phyloP scores from a whole-genome alignment of 257 asterid species.

The Avicennia marina region DNA sequence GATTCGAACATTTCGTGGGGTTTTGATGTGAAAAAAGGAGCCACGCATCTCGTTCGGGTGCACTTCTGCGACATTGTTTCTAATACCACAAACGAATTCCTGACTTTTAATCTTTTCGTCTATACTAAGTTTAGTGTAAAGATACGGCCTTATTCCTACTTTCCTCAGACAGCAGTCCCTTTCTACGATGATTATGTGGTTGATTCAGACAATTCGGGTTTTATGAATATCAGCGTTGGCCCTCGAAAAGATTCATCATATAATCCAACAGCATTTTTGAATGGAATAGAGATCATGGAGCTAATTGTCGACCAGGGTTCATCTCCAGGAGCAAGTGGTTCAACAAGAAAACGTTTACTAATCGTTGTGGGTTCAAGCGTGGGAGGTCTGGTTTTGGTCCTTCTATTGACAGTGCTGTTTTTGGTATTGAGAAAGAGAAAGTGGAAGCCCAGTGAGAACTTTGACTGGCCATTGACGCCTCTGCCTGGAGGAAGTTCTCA shows the following conservation, averaged over 20 bases:
- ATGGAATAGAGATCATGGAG: conserved; percentile 71
- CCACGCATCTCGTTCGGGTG: conserved; percentile 32
- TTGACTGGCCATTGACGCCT: conserved; percentile 20
- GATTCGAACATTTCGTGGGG: conserved; percentile 38
- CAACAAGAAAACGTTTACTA: neutral
- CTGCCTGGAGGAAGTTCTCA: conserved; percentile 26
- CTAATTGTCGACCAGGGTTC: neutral
- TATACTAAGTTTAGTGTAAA: neutral
- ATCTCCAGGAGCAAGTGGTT: neutral
- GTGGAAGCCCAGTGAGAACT: conserved; percentile 15
- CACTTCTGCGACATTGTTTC: conserved; percentile 59
- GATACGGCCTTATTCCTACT: neutral
- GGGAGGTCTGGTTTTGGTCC: conserved; percentile 31
- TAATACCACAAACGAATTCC: neutral
- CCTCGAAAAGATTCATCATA: neutral
- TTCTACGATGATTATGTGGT: conserved; percentile 36
- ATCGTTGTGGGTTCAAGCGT: conserved; percentile 27
- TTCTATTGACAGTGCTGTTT: conserved; percentile 2
- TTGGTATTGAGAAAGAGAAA: conserved; percentile 24
- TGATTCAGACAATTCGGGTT: conserved; percentile 41
- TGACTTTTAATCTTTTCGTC: conserved; percentile 27
- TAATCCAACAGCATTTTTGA: conserved; percentile 27
- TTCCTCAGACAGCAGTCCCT: conserved; percentile 13
- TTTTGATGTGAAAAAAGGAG: conserved; percentile 30
- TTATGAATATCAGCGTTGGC: conserved; percentile 41